Conservation (phyloP, 2,329 filamentous ascomycete genomes). For the Capronia americana region DNA sequence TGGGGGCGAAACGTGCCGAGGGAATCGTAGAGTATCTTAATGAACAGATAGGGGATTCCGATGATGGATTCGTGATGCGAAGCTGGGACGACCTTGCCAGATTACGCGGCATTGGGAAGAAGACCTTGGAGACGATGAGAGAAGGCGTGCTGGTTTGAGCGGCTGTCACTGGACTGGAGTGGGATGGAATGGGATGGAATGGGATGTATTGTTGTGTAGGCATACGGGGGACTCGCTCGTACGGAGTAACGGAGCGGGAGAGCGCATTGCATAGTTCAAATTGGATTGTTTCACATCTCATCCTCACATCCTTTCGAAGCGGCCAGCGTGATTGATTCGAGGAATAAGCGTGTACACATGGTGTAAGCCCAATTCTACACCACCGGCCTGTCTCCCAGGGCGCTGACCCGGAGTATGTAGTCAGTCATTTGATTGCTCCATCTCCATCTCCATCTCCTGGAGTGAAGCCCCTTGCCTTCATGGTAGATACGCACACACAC, state of each 20-base stretch:
- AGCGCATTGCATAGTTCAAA: background rate
- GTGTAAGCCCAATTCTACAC: background rate
- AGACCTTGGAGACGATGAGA: constrained; percentile 56
- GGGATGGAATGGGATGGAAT: too few relatives aligned
- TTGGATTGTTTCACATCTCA: background rate
- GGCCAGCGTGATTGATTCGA: background rate
- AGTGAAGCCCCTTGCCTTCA: too few relatives aligned
- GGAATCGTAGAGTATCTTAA: constrained; percentile 56
- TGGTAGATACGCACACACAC: too few relatives aligned
- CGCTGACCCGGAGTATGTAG: background rate
- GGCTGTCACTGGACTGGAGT: background rate
- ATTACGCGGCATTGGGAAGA: constrained; percentile 53
- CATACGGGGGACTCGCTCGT: background rate
- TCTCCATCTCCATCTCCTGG: too few relatives aligned
- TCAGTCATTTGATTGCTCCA: background rate
- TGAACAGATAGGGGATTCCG: constrained; percentile 45
- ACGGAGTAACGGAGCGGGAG: background rate
- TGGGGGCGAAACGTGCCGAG: constrained; percentile 56
- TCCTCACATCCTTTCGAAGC: background rate
- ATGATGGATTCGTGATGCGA: constrained; percentile 40
- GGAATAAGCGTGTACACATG: background rate
- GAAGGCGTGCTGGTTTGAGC: constrained; percentile 47
- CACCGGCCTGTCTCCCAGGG: background rate
- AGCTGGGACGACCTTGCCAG: constrained; percentile 51
- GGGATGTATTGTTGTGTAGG: background rate